A percentile compares a stretch with the other conserved stretches of the same genome.
phyloP scores from a whole-genome alignment of 805 yeast genomes.

The Ogataea pilisensis region DNA sequence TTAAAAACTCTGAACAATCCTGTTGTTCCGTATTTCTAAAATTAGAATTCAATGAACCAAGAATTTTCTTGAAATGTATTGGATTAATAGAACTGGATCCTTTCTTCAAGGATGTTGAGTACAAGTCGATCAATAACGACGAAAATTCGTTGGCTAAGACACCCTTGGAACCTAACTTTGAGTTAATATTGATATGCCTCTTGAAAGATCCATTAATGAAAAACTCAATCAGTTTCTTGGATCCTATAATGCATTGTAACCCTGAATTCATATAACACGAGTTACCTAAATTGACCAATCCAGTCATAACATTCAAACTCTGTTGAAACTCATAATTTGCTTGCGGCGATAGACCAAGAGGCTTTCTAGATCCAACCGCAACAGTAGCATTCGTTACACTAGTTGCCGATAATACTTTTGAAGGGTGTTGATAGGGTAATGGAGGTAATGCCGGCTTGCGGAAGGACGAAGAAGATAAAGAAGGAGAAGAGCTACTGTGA shows the following conservation, averaged over 20 bases:
- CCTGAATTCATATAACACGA: conserved; percentile 92
- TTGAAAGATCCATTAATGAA: conserved; percentile 60
- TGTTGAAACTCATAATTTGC: conserved; percentile 16
- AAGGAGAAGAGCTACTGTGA: too few relatives aligned
- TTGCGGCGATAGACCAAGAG: conserved; percentile 1
- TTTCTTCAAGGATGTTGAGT: conserved; percentile 31
- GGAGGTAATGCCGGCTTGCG: conserved; percentile 9
- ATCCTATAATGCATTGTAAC: conserved; percentile 79
- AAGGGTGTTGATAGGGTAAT: conserved; percentile 8
- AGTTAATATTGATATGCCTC: conserved; percentile 65
- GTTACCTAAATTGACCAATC: conserved; percentile 79
- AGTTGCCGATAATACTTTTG: not conserved
- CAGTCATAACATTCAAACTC: conserved; percentile 49
- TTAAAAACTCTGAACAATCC: conserved; percentile 80
- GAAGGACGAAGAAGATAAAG: too few relatives aligned
- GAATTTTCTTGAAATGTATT: conserved; percentile 54
- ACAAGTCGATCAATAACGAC: conserved; percentile 51
- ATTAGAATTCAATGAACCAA: conserved; percentile 62
- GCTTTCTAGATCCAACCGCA: conserved; percentile 8
- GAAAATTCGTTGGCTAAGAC: conserved; percentile 68
- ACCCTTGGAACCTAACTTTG: conserved; percentile 79
- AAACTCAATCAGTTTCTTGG: conserved; percentile 58
- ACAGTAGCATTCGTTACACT: conserved; percentile 4
- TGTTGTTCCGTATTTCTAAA: conserved; percentile 73
- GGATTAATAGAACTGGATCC: conserved; percentile 48